Conservation (phyloP, 768 basidiomycete species). For the Suillus bovinus region DNA sequence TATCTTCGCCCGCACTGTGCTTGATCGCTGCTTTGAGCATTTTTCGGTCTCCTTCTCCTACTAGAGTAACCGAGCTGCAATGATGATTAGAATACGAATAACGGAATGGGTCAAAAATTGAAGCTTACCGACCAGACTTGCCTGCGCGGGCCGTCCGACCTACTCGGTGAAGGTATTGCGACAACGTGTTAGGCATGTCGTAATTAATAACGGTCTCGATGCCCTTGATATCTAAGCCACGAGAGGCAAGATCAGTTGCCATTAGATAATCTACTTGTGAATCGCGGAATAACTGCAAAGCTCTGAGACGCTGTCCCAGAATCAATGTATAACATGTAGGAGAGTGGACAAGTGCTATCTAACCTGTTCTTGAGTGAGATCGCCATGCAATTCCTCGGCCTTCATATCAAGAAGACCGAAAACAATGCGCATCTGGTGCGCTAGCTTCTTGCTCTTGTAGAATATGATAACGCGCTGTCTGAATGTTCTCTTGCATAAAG, state of each 20-base stretch:
- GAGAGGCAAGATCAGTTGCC: slow-evolving; percentile 94
- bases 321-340: slow-evolving; percentile 8
- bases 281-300: slow-evolving; percentile 86
- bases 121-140: slow-evolving; percentile 78
- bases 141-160: slow-evolving; percentile 97
- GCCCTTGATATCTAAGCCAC: slow-evolving; percentile 96
- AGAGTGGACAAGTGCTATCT: slow-evolving; percentile 12
- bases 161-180: slow-evolving; percentile 95
- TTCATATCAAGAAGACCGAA: slow-evolving; percentile 89
- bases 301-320: slow-evolving; percentile 68
- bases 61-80: slow-evolving; percentile 84
- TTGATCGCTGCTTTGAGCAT: slow-evolving; percentile 96
- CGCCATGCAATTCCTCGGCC: slow-evolving; percentile 92
- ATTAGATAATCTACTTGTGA: slow-evolving; percentile 89
- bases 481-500: slow-evolving; percentile 89
- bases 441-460: slow-evolving; percentile 93
- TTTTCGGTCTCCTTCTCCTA: slow-evolving; percentile 95
- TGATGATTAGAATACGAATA: slow-evolving; percentile 11
- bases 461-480: slow-evolving; percentile 86
- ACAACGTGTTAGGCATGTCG: slow-evolving; percentile 93
- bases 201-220: slow-evolving; percentile 98
- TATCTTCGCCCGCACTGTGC: slow-evolving; percentile 73
- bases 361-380: slow-evolving; percentile 95
- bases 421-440: slow-evolving; percentile 94
- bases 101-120: background rate